Conservation (phyloP, 164 flowering plant species). For the Warburgia ugandensis region DNA sequence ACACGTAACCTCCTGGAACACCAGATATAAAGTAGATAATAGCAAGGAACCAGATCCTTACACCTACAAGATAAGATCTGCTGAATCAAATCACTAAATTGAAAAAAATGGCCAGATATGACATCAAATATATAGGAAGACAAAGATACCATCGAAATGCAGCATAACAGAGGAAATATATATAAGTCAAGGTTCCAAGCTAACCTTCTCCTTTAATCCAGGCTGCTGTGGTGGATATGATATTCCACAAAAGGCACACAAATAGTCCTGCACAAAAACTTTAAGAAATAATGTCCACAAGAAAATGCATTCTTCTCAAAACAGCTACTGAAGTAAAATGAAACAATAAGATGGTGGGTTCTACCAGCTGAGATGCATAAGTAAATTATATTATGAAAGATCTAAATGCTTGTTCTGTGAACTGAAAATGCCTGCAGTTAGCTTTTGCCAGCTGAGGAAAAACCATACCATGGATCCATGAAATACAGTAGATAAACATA, state of each 20-base stretch:
- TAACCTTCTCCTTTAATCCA: slow-evolving; percentile 90
- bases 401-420: too few species aligned
- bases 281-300: not conserved
- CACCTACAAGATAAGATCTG: slow-evolving; percentile 36
- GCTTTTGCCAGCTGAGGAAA: not conserved
- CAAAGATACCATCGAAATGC: not conserved
- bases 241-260: slow-evolving; percentile 75
- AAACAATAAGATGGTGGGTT: too few species aligned
- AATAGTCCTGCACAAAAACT: slow-evolving; percentile 20
- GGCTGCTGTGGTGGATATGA: slow-evolving; percentile 77
- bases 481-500: too few species aligned
- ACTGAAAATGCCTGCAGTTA: too few species aligned
- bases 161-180: too few species aligned
- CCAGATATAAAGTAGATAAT: slow-evolving; percentile 88
- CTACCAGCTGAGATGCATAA: too few species aligned
- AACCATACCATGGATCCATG: not conserved
- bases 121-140: not conserved
- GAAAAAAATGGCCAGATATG: not conserved
- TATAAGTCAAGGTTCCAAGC: slow-evolving; percentile 11
- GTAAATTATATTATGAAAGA: too few species aligned
- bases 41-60: slow-evolving; percentile 90
- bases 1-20: slow-evolving; percentile 86
- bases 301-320: not conserved
- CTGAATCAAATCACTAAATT: slow-evolving; percentile 4
- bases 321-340: not conserved